A percentile compares a stretch with the other conserved stretches of the same genome.
phyloP scores from a whole-genome alignment of 2,329 filamentous ascomycete species.

The Harringtonia aguacate region DNA sequence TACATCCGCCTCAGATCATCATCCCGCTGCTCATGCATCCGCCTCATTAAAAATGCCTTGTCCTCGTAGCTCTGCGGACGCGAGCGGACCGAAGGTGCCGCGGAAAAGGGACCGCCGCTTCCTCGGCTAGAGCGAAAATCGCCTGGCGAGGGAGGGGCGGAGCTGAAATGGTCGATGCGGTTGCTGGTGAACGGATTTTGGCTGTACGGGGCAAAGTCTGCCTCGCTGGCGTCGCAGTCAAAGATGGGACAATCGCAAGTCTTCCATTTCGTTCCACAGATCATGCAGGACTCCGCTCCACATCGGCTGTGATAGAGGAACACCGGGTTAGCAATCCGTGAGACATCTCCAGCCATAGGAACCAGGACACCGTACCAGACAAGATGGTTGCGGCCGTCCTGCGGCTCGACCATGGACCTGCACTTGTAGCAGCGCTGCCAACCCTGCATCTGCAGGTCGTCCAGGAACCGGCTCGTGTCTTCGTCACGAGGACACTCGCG shows the following conservation, averaged over 20 bases:
- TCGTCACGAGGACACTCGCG: slow-evolving; percentile 63
- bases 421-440: slow-evolving; percentile 72
- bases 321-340: not conserved
- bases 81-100: slow-evolving; percentile 10
- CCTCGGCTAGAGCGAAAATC: slow-evolving; percentile 16
- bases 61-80: slow-evolving; percentile 33
- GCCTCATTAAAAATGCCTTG: slow-evolving; percentile 31
- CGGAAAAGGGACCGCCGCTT: slow-evolving; percentile 6
- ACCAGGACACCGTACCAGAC: slow-evolving; percentile 52
- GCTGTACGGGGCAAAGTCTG: slow-evolving; percentile 44
- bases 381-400: slow-evolving; percentile 82
- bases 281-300: slow-evolving; percentile 77
- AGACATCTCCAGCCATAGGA: not conserved
- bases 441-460: slow-evolving; percentile 54
- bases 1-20: slow-evolving; percentile 28
- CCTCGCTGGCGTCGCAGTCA: slow-evolving; percentile 47
- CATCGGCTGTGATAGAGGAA: slow-evolving; percentile 59
- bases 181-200: slow-evolving; percentile 28
- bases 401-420: slow-evolving; percentile 62
- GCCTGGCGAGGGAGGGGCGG: slow-evolving; percentile 18
- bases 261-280: slow-evolving; percentile 75
- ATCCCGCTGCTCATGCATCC: slow-evolving; percentile 31
- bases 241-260: slow-evolving; percentile 76
- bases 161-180: slow-evolving; percentile 21
- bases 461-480: slow-evolving; percentile 51